These are phyloP conservation scores for Biscogniauxia sp. DNA, from an alignment of 2,329 filamentous ascomycete genomes.

Conservation along the genomic window DNA sequence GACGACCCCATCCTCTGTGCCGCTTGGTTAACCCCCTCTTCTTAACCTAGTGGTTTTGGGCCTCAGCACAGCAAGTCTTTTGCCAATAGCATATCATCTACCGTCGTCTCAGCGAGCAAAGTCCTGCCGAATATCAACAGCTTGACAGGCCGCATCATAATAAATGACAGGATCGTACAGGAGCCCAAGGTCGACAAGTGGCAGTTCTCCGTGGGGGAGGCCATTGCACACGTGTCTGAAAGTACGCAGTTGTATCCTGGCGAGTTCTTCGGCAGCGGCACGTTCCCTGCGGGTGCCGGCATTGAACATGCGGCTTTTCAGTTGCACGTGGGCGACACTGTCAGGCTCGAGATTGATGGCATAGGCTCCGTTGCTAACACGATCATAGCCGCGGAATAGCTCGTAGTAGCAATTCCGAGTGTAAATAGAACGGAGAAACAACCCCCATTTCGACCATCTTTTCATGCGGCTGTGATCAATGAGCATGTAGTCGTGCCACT, in stretches of 20 bases:
- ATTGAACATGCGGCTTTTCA: conserved; percentile 25
- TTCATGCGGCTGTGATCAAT: no score
- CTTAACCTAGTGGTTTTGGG: conserved; percentile 24
- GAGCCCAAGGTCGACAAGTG: conserved; percentile 19
- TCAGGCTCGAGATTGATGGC: conserved; percentile 27
- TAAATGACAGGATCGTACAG: conserved; percentile 21
- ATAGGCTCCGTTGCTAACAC: conserved; percentile 28
- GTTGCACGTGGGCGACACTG: conserved; percentile 22
- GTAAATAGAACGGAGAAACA: no score
- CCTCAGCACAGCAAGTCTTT: conserved; percentile 29
- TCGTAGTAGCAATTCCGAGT: not conserved
- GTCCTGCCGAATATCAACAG: conserved; percentile 15
- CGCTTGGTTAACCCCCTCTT: not conserved
- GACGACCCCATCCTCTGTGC: not conserved
- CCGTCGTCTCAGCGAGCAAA: conserved; percentile 24
- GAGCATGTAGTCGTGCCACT: no score
- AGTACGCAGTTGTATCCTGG: conserved; percentile 25
- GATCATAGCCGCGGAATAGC: conserved; percentile 16
- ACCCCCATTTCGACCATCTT: no score
- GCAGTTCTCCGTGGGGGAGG: conserved; percentile 26
- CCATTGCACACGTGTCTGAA: conserved; percentile 23
- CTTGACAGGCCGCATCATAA: conserved; percentile 20
- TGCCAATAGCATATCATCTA: conserved; percentile 27
- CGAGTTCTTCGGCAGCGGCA: conserved; percentile 29
- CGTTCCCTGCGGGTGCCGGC: conserved; percentile 25